Conservation (phyloP, 441 rosid genomes). For the Heliophila coronopifolia region DNA sequence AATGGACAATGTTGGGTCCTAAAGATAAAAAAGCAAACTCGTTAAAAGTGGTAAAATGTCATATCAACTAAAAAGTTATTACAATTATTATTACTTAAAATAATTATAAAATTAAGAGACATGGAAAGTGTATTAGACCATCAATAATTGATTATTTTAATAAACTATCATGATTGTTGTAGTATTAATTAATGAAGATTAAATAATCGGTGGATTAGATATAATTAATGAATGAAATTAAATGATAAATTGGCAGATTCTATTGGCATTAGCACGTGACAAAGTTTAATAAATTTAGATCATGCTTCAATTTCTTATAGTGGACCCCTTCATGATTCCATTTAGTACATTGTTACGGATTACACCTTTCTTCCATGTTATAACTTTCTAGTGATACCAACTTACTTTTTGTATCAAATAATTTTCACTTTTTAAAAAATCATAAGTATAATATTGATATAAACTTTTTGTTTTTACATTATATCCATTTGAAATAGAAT, state of each 20-base stretch:
- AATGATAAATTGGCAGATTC: constrained; percentile 22
- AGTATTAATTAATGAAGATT: not conserved
- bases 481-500: not conserved
- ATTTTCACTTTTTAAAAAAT: not conserved
- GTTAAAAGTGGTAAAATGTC: constrained; percentile 25
- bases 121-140: too few relatives aligned
- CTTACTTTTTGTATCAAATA: too few relatives aligned
- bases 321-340: constrained; percentile 6
- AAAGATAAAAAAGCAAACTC: constrained; percentile 22
- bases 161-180: constrained; percentile 18
- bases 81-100: too few relatives aligned
- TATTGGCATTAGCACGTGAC: constrained; percentile 30
- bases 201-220: constrained; percentile 27
- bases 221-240: constrained; percentile 10
- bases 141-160: constrained; percentile 6
- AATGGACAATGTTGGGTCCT: constrained; percentile 27
- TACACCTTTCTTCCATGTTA: constrained; percentile 12
- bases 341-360: constrained; percentile 7
- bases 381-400: constrained; percentile 2
- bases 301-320: constrained; percentile 21
- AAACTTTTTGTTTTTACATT: not conserved
- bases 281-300: constrained; percentile 19
- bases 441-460: not conserved
- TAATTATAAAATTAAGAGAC: too few relatives aligned
- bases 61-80: constrained; percentile 9